Base-by-base conservation (phyloP, 768 basidiomycete genomes). In the Pisolithus orientalis region DNA sequence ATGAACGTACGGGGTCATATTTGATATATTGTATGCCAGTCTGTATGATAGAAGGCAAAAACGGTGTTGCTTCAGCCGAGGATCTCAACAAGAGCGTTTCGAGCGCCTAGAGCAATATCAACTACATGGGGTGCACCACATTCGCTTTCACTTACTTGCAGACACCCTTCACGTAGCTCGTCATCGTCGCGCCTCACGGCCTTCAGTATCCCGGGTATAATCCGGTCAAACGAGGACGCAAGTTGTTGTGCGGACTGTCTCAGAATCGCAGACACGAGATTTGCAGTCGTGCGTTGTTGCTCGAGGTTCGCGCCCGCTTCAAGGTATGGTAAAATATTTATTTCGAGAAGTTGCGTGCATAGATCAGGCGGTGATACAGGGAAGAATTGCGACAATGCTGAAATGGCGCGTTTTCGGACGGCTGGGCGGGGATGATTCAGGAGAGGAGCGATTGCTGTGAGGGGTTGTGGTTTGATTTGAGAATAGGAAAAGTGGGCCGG, bases 361-460 rank as follows among this genome's bases (percentile, higher is more conserved):
- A 88, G 67, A 3, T 75, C 72, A 4, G 82, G 74, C 39, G 80
- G 80, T 8, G 86, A 85, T 40, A 82, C 80, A 14, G 85, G 87
- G 38, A 94, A 77, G 64, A 93, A 88, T 58, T 92, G 89, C 0
- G 91, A 87, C 39, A 93, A 67, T 0, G 93, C 90, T 37, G 84
- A 74, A 53, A 97, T 94, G 2, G 92, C 89, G 48, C 94, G 87
- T 73, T 98, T 98, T 47, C 94, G 83, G 49, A 98, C 90, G 0
- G 92, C 91, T 9, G 88, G 80, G 4, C 93, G 84, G 7, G 77
- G 62, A 69, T 87, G 89, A n/a, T 75, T 77, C 44, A 91, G 79
- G 29, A 89, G 77, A 37, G 82, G 90, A 1, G 80, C 85, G 50
- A 88, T 78, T 17, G 85, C 82, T 5, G 71, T 65, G 5, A 93